Percentiles rank a stretch among this genome's conserved stretches.
Conservation (phyloP, 208 protist genomes). For the Giardia muris region DNA sequence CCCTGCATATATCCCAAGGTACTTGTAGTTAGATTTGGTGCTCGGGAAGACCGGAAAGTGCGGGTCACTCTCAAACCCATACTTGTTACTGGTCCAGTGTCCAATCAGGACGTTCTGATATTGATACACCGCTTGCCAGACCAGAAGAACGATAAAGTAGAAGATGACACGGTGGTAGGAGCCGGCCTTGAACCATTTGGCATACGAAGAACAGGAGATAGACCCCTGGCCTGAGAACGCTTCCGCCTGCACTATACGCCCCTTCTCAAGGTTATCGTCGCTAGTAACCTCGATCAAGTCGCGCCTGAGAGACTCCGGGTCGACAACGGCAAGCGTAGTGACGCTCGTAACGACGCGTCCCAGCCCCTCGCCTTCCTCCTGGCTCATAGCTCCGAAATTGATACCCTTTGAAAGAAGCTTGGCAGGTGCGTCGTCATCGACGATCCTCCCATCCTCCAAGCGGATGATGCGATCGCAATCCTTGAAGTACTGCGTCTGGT, state of each 20-base stretch:
- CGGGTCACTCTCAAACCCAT: too few species aligned
- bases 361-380: not conserved
- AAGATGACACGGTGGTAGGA: not conserved
- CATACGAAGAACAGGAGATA: not conserved
- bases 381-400: not conserved
- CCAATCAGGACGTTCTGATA: not conserved
- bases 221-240: not conserved
- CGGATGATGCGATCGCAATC: not conserved
- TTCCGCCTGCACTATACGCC: not conserved
- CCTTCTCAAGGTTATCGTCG: not conserved
- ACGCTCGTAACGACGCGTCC: not conserved
- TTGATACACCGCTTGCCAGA: not conserved
- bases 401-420: not conserved
- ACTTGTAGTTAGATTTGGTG: conserved; percentile 12
- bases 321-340: not conserved
- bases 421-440: not conserved
- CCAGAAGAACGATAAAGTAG: not conserved
- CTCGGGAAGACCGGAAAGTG: not conserved
- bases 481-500: conserved; percentile 38
- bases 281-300: not conserved
- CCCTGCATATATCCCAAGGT: not conserved
- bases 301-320: not conserved
- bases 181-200: not conserved
- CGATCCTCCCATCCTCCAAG: not conserved
- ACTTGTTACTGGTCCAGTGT: not conserved